Conservation (phyloP, 2,329 filamentous ascomycete genomes). For the Phialophora chinensis region DNA sequence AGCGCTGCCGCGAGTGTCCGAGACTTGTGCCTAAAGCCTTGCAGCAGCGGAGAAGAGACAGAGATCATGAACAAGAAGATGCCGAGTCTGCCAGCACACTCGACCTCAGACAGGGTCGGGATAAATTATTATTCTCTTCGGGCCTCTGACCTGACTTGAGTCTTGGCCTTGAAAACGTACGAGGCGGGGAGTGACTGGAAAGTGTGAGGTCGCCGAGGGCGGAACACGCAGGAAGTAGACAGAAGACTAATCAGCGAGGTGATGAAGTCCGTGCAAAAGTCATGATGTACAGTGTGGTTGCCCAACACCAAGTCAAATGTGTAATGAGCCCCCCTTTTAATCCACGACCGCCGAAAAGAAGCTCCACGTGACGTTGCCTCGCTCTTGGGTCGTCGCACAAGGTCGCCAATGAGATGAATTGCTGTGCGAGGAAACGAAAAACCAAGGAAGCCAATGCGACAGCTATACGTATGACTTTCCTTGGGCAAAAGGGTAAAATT, state of each 20-base stretch:
- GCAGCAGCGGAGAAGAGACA: neutral
- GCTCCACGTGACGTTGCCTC: neutral
- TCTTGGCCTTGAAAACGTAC: neutral
- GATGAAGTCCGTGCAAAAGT: neutral
- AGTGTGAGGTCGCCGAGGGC: neutral
- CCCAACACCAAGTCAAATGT: neutral
- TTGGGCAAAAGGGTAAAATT: neutral
- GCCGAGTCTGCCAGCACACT: conserved; percentile 11
- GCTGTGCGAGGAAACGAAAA: neutral
- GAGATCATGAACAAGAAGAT: conserved; percentile 10
- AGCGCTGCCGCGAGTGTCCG: conserved; percentile 9
- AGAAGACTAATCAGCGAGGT: neutral
- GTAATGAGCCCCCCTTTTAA: neutral
- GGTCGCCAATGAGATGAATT: neutral
- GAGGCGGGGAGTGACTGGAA: neutral
- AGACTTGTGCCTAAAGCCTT: neutral
- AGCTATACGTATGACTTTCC: neutral
- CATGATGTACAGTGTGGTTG: neutral
- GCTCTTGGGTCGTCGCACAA: neutral
- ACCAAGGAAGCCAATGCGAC: neutral
- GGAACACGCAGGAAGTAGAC: neutral
- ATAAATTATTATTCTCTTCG: neutral
- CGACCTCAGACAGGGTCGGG: neutral
- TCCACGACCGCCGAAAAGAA: neutral
- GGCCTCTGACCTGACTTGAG: neutral